These are phyloP conservation scores for Ramaria sp. DNA, from an alignment of 768 basidiomycete species.

Conservation along the genomic window DNA sequence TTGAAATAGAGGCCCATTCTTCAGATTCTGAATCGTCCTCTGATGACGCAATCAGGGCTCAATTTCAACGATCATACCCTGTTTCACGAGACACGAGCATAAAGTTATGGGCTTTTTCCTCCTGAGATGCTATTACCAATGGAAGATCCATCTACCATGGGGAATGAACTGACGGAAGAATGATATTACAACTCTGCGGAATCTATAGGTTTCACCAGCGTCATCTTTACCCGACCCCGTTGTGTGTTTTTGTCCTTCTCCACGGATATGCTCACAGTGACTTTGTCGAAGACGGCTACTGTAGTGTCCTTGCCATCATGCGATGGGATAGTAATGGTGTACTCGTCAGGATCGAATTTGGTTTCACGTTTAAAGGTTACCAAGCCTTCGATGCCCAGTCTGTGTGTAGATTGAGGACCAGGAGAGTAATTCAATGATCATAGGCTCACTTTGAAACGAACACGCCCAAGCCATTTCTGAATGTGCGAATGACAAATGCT, in stretches of 20 bases:
- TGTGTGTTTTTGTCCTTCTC: conserved; percentile 95
- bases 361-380: conserved; percentile 89
- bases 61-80: background rate
- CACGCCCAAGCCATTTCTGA: conserved; percentile 93
- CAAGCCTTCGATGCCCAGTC: conserved; percentile 88
- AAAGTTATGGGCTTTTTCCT: conserved; percentile 4
- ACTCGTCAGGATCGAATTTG: conserved; percentile 86
- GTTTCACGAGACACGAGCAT: conserved; percentile 6
- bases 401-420: conserved; percentile 20
- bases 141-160: background rate
- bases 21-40: conserved; percentile 19
- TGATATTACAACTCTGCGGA: conserved; percentile 28
- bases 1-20: background rate
- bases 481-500: conserved; percentile 87
- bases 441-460: conserved; percentile 80
- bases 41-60: conserved; percentile 12
- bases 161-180: background rate
- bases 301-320: conserved; percentile 31
- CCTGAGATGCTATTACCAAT: background rate
- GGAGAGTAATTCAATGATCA: background rate
- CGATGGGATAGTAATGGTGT: conserved; percentile 62
- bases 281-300: conserved; percentile 90
- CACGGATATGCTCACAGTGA: conserved; percentile 79
- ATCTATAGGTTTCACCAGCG: conserved; percentile 56
- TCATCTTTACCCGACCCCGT: conserved; percentile 82